Evolutionary conservation across 306 rosid species (phyloP), one percentile per base, ranked within the genome.

Genomic region (Fragaria nilgerrensis): DNA sequence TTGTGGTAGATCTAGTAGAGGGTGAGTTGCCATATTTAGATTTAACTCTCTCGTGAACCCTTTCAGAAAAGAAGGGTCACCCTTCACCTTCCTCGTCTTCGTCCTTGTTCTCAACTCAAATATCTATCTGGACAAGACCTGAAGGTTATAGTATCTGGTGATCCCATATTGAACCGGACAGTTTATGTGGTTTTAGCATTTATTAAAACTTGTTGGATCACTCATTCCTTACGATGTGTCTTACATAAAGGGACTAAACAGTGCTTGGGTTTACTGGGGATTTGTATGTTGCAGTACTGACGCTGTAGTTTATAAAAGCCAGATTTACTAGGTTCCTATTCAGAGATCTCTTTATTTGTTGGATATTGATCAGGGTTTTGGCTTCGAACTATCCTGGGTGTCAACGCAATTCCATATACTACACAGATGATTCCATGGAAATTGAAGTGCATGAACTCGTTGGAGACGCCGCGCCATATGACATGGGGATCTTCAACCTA

Each of bases 321-420:
- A 22, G 44, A 47, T 41, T 5, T 67, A 43, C 10, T 20, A 4
- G 29, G 44, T 47, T 56, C 32, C 32, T 29, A 29, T 29, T 29
- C 0, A 29, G 32, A 29, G 32, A 29, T 16, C 4, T 36, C 4
- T 53, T 2, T 1, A 9, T 2, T 53, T 22, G 29, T 37, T 36
- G 15, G 34, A 65, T 39, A 7, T 65, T 36, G 23, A 39, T 5
- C 22, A 52, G 58, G 23, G 67, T 62, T 62, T 62, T 27, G 67
- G 67, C 67, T 62, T 62, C 55, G 48, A 11, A 68, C 19, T 69
- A 13, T 44, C 37, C 55, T 0, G 27, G 16, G 29, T 39, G 29
- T 13, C 71, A 67, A 39, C 71, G 50, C 5, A 67, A 67, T 43
- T 69, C 73, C 10, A 44, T 44, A 44, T 69, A 69, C 52, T 44